Conservation (phyloP, 2,329 filamentous ascomycete genomes). For the Davidsoniella neocaledoniae region DNA sequence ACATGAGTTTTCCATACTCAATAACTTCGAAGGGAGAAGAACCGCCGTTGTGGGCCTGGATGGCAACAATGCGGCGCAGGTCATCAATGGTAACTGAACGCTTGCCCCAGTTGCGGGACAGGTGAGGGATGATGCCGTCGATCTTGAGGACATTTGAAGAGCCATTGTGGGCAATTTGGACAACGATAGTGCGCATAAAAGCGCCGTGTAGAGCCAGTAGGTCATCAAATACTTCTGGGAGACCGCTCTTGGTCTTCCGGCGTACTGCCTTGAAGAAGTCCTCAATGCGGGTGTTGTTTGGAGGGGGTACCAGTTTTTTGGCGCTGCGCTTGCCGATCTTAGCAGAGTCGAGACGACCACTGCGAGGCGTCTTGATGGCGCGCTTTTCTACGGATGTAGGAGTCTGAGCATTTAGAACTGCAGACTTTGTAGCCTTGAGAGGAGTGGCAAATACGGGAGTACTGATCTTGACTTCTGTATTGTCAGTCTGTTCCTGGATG, state of each 20-base stretch:
- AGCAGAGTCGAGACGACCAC: constrained; percentile 9
- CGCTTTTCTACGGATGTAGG: constrained; percentile 9
- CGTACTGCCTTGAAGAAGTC: constrained; percentile 20
- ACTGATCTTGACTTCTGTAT: neutral
- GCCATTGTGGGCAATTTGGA: constrained; percentile 56
- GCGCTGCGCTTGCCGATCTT: constrained; percentile 8
- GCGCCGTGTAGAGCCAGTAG: constrained; percentile 47
- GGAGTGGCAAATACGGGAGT: constrained; percentile 6
- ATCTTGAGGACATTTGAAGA: constrained; percentile 45
- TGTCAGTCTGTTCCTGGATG: constrained; percentile 11
- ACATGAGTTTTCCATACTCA: constrained; percentile 38
- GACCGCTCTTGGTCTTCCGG: constrained; percentile 17
- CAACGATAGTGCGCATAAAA: constrained; percentile 49
- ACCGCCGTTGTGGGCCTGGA: constrained; percentile 26
- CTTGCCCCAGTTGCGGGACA: constrained; percentile 57
- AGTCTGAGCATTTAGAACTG: neutral
- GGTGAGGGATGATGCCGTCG: constrained; percentile 39
- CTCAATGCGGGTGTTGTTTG: constrained; percentile 20
- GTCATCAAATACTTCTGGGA: constrained; percentile 38
- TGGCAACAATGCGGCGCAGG: constrained; percentile 46
- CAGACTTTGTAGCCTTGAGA: neutral
- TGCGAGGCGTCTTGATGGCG: constrained; percentile 11
- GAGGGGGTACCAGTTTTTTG: constrained; percentile 13
- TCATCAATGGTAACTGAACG: constrained; percentile 48
- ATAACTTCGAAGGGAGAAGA: constrained; percentile 27